These are phyloP conservation scores for Didymosphaeria variabile DNA, from an alignment of 2,329 filamentous ascomycete genomes.

Conservation along the genomic window DNA sequence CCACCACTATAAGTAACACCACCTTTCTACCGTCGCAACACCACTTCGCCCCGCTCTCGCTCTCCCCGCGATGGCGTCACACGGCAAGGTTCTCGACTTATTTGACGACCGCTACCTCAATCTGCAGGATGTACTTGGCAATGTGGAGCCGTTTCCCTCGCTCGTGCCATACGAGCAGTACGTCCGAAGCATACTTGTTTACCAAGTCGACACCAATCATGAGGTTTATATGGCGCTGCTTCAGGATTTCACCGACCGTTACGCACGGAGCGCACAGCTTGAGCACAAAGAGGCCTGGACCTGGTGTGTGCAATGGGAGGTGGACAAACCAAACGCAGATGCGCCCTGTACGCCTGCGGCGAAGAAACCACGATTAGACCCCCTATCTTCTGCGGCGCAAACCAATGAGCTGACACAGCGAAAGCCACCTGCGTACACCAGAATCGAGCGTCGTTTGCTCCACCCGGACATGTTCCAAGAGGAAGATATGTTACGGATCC, in stretches of 20 bases:
- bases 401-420: slow-evolving; percentile 6
- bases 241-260: slow-evolving; percentile 41
- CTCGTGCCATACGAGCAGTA: slow-evolving; percentile 45
- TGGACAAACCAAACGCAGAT: slow-evolving; percentile 20
- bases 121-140: slow-evolving; percentile 43
- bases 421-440: slow-evolving; percentile 23
- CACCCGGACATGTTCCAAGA: slow-evolving; percentile 36
- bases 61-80: slow-evolving; percentile 35
- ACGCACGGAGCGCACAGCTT: slow-evolving; percentile 25
- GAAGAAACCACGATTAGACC: slow-evolving; percentile 37
- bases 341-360: slow-evolving; percentile 19
- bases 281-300: slow-evolving; percentile 41
- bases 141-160: slow-evolving; percentile 39
- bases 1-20: no score
- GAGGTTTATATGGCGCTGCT: slow-evolving; percentile 37
- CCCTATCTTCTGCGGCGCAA: background rate
- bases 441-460: slow-evolving; percentile 30
- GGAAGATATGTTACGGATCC: slow-evolving; percentile 39
- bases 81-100: slow-evolving; percentile 41
- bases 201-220: slow-evolving; percentile 38
- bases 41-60: slow-evolving; percentile 1
- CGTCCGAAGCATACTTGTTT: slow-evolving; percentile 31
- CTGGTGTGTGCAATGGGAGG: slow-evolving; percentile 45
- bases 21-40: background rate
- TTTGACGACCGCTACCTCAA: slow-evolving; percentile 43